phyloP scores from a whole-genome alignment of 2,329 filamentous ascomycete genomes.

The Ceratocystis variospora region DNA sequence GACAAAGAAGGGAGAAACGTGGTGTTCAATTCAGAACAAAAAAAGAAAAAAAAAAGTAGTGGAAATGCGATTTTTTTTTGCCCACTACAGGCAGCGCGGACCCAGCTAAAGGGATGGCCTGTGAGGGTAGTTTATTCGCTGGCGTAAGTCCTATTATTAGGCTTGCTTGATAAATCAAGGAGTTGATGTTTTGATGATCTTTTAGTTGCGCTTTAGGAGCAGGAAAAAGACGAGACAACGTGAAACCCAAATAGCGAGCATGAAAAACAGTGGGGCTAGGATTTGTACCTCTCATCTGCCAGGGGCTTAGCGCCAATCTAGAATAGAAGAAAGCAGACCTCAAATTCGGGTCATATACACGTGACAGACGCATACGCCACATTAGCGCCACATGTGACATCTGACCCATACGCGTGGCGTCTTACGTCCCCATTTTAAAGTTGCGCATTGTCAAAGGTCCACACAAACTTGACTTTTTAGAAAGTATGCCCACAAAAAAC shows the following conservation, averaged over 20 bases:
- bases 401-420: not conserved
- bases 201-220: not conserved
- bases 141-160: constrained; percentile 6
- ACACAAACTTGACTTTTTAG: constrained; percentile 17
- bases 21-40: not conserved
- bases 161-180: constrained; percentile 1
- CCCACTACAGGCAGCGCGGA: not conserved
- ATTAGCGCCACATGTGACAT: not conserved
- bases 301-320: constrained; percentile 13
- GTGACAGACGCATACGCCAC: constrained; percentile 8
- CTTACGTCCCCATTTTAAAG: constrained; percentile 1
- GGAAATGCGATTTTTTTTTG: not conserved
- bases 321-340: constrained; percentile 8
- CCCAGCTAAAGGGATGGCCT: constrained; percentile 5
- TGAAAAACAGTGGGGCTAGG: constrained; percentile 15
- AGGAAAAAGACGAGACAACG: not conserved
- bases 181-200: constrained; percentile 11
- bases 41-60: not conserved
- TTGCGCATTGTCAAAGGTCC: constrained; percentile 1
- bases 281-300: constrained; percentile 16
- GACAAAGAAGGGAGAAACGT: constrained; percentile 2
- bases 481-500: constrained; percentile 18
- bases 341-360: constrained; percentile 10
- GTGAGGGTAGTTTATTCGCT: not conserved
- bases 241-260: constrained; percentile 11